These are phyloP conservation scores for Stentor coeruleus DNA, from an alignment of 73 alveolate genomes.

Conservation along the genomic window DNA sequence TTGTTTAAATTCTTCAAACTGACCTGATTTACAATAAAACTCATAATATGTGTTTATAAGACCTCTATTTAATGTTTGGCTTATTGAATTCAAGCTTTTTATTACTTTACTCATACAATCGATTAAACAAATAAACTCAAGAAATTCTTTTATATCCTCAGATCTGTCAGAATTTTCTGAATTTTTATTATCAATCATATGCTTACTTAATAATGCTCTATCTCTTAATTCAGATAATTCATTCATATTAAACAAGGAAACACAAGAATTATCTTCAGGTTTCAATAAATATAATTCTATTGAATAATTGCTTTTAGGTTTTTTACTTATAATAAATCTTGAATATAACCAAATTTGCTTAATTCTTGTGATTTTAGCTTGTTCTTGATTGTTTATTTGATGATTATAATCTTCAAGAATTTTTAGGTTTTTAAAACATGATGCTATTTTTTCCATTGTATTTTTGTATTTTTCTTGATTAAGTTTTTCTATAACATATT, in stretches of 20 bases:
- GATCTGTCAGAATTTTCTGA: not conserved
- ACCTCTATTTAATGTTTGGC: too few species aligned
- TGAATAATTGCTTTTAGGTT: too few species aligned
- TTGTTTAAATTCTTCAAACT: too few species aligned
- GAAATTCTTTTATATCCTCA: not conserved
- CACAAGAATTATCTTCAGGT: not conserved
- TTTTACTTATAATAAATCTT: too few species aligned
- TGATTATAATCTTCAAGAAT: not conserved
- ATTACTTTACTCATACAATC: too few species aligned
- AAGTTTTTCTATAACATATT: not conserved
- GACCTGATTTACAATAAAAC: too few species aligned
- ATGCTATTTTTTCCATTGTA: not conserved
- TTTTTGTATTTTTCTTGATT: not conserved
- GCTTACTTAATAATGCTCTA: not conserved
- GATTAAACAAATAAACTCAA: not conserved
- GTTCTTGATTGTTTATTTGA: not conserved
- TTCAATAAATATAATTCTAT: not conserved
- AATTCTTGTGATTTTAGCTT: too few species aligned
- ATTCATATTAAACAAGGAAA: not conserved
- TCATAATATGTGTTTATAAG: too few species aligned
- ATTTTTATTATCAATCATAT: not conserved
- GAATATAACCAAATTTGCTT: not conserved
- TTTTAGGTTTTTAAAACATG: not conserved
- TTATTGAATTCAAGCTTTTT: too few species aligned
- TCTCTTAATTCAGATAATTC: not conserved